Conservation (phyloP, 2,329 filamentous ascomycete genomes). For the Xylaria sp. region DNA sequence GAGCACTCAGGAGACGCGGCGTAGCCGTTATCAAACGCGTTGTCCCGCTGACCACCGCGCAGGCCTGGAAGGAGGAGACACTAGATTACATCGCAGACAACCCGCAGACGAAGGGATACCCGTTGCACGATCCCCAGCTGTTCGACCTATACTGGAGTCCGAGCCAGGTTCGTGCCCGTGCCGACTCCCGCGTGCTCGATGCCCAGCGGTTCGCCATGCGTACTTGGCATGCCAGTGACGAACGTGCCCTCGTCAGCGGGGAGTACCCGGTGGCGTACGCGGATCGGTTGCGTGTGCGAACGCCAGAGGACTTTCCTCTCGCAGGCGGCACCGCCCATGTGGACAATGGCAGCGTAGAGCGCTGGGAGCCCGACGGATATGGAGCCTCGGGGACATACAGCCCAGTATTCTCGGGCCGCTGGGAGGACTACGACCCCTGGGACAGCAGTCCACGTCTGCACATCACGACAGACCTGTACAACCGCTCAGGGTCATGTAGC, state of each 20-base stretch:
- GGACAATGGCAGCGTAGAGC: constrained; percentile 79
- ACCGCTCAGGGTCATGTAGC: constrained; percentile 81
- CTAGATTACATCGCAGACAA: constrained; percentile 74
- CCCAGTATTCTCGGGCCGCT: constrained; percentile 76
- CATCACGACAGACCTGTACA: constrained; percentile 80
- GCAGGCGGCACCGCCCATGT: constrained; percentile 77
- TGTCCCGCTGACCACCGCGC: constrained; percentile 69
- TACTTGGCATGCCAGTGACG: constrained; percentile 68
- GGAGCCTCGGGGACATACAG: constrained; percentile 75
- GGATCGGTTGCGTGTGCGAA: constrained; percentile 76
- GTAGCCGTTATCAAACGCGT: constrained; percentile 74
- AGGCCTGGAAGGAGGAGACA: constrained; percentile 72
- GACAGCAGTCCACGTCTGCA: constrained; percentile 76
- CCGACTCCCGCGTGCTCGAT: constrained; percentile 70
- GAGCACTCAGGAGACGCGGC: constrained; percentile 65
- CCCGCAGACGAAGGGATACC: constrained; percentile 69
- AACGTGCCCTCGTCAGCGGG: constrained; percentile 59
- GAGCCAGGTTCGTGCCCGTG: constrained; percentile 73
- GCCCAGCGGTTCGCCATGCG: constrained; percentile 72
- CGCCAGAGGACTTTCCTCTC: constrained; percentile 75
- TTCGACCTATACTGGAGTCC: constrained; percentile 81
- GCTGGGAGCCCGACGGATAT: constrained; percentile 79
- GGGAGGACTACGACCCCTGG: constrained; percentile 86
- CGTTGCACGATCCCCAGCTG: constrained; percentile 71
- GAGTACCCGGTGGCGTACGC: constrained; percentile 73